A percentile compares a stretch with the other conserved stretches of the same genome.
These are phyloP conservation scores for Testicularia cyperi DNA, from an alignment of 1,284 basidiomycete genomes.

Conservation along the genomic window DNA sequence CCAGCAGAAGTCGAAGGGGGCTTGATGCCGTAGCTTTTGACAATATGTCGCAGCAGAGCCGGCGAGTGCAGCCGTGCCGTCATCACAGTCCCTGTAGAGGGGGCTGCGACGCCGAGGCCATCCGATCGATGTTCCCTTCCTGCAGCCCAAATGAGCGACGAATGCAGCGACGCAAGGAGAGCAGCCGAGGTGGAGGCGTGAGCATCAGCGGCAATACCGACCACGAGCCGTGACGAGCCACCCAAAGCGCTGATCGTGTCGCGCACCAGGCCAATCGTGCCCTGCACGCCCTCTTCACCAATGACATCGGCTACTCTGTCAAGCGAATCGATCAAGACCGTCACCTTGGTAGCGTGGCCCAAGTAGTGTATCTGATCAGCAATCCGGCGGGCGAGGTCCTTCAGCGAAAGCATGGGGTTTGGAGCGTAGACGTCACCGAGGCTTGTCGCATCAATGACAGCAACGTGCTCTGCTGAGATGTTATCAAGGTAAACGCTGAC, in stretches of 20 bases:
- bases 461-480: neutral
- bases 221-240: conserved; percentile 34
- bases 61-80: conserved; percentile 23
- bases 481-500: conserved; percentile 20
- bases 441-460: conserved; percentile 16
- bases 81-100: conserved; percentile 22
- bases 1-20: conserved; percentile 22
- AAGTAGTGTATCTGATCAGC: neutral
- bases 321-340: conserved; percentile 45
- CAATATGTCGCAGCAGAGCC: conserved; percentile 29
- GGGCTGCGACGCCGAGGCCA: neutral
- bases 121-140: too few relatives aligned
- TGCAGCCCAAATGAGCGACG: conserved; percentile 34
- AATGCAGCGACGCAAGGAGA: conserved; percentile 22
- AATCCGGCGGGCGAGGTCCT: conserved; percentile 3
- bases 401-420: conserved; percentile 1
- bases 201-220: conserved; percentile 21
- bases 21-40: conserved; percentile 40
- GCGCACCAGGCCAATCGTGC: conserved; percentile 14
- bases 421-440: conserved; percentile 8
- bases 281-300: conserved; percentile 2
- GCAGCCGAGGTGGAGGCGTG: conserved; percentile 8
- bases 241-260: conserved; percentile 8
- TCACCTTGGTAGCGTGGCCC: conserved; percentile 8
- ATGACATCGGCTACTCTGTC: conserved; percentile 14